Conservation (phyloP, 176 grass and related monocot genomes). For the Ampelocalamus luodianensis region DNA sequence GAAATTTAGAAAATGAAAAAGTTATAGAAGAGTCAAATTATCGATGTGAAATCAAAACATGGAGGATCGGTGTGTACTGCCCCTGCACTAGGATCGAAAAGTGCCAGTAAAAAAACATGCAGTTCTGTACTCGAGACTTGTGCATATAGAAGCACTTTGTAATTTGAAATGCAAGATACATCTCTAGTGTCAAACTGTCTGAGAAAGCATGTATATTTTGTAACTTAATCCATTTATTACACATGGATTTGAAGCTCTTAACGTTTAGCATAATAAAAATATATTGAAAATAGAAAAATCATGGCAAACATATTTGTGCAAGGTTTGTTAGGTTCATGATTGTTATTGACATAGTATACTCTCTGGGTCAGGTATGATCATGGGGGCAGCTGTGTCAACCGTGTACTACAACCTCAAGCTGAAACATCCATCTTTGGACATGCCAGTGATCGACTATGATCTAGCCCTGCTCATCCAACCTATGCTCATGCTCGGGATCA, state of each 20-base stretch:
- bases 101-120: background rate
- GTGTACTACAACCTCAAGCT: constrained; percentile 87
- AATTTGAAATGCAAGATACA: background rate
- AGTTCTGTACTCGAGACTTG: background rate
- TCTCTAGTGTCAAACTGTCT: background rate
- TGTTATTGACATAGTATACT: background rate
- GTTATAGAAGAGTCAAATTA: background rate
- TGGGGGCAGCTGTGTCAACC: constrained; percentile 64
- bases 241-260: background rate
- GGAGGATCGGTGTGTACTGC: background rate
- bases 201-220: background rate
- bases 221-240: background rate
- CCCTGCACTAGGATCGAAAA: background rate
- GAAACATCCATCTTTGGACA: constrained; percentile 69
- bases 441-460: constrained; percentile 83
- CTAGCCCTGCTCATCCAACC: constrained; percentile 82
- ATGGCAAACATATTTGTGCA: background rate
- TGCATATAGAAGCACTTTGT: background rate
- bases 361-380: constrained; percentile 74
- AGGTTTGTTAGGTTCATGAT: background rate
- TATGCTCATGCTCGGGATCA: constrained; percentile 89
- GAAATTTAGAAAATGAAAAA: background rate
- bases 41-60: background rate
- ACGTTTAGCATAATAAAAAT: background rate
- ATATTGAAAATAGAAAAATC: background rate